Percentiles rank a stretch among this genome's conserved stretches.
Evolutionary conservation across 1,139 yeast species (phyloP).

Genomic region (Suhomyces yuchorum): DNA sequence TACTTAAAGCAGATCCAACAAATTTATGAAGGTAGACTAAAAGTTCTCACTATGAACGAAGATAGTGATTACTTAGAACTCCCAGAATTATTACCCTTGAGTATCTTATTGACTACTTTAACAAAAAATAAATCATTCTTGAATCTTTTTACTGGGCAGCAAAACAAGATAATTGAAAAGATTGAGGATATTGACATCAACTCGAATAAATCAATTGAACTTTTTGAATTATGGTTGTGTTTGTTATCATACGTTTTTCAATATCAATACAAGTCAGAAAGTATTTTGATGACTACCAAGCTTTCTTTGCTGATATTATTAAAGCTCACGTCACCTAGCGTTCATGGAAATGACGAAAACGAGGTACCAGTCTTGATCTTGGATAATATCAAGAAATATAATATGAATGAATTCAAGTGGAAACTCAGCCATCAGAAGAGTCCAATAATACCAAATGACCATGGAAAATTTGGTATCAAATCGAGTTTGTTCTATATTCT

Average conservation of each 20-base stretch:
- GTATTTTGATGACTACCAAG: conserved; percentile 27
- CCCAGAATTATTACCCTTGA: conserved; percentile 30
- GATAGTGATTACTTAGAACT: conserved; percentile 18
- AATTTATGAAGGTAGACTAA: conserved; percentile 21
- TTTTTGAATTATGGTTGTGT: conserved; percentile 41
- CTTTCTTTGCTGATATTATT: conserved; percentile 28
- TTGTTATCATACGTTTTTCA: conserved; percentile 40
- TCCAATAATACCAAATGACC: conserved; percentile 37
- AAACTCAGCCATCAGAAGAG: conserved; percentile 44
- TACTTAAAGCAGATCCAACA: conserved; percentile 25
- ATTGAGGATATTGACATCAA: conserved; percentile 22
- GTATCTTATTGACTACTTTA: conserved; percentile 24
- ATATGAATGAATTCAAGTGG: conserved; percentile 44
- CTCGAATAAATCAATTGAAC: conserved; percentile 23
- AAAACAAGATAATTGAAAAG: conserved; percentile 14
- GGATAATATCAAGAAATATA: conserved; percentile 21
- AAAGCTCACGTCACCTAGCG: conserved; percentile 26
- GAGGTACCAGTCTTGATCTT: conserved; percentile 11
- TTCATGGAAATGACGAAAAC: conserved; percentile 1
- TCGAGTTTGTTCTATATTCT: conserved; percentile 39
- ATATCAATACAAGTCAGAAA: conserved; percentile 34
- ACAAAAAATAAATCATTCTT: conserved; percentile 27
- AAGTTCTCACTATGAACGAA: conserved; percentile 13
- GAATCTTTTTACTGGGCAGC: conserved; percentile 22
- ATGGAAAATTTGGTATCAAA: conserved; percentile 29